phyloP scores from a whole-genome alignment of 2,329 filamentous ascomycete genomes.

The Pezicula radicicola region DNA sequence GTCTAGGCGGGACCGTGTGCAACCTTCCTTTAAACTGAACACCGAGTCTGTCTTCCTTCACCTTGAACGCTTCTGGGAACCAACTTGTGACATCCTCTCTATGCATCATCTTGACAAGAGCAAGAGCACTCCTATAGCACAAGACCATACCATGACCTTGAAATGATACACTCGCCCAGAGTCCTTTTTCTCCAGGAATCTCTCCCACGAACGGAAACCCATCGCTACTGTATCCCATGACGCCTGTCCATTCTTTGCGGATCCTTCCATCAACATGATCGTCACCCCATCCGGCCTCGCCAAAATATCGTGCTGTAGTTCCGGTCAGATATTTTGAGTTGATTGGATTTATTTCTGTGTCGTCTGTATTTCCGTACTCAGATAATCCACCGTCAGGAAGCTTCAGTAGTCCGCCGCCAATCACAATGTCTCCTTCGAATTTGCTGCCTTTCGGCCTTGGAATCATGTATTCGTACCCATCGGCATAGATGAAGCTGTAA shows the following conservation, averaged over 20 bases:
- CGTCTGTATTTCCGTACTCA: slow-evolving; percentile 39
- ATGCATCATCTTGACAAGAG: slow-evolving; percentile 15
- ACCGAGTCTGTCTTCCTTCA: slow-evolving; percentile 42
- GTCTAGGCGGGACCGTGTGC: slow-evolving; percentile 1
- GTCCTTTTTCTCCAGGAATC: slow-evolving; percentile 35
- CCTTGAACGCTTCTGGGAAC: slow-evolving; percentile 36
- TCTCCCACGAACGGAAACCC: slow-evolving; percentile 49
- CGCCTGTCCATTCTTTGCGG: slow-evolving; percentile 48
- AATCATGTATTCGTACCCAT: slow-evolving; percentile 67
- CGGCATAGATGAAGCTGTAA: slow-evolving; percentile 52
- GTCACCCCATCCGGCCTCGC: slow-evolving; percentile 38
- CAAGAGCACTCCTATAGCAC: slow-evolving; percentile 18
- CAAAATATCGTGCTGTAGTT: slow-evolving; percentile 29
- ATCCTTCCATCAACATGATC: slow-evolving; percentile 36
- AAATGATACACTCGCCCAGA: slow-evolving; percentile 24
- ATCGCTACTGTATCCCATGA: slow-evolving; percentile 55
- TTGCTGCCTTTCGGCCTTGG: slow-evolving; percentile 44
- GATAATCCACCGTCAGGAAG: slow-evolving; percentile 29
- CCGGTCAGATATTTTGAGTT: slow-evolving; percentile 18
- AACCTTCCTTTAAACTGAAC: slow-evolving; percentile 27
- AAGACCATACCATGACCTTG: slow-evolving; percentile 25
- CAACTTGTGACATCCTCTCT: slow-evolving; percentile 7
- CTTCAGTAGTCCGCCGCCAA: slow-evolving; percentile 20
- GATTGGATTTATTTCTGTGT: slow-evolving; percentile 18
- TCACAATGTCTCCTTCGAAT: slow-evolving; percentile 31